Evolutionary conservation across 306 rosid species (phyloP), one percentile per base, ranked within the genome.

Genomic region (Spatholobus suberectus): DNA sequence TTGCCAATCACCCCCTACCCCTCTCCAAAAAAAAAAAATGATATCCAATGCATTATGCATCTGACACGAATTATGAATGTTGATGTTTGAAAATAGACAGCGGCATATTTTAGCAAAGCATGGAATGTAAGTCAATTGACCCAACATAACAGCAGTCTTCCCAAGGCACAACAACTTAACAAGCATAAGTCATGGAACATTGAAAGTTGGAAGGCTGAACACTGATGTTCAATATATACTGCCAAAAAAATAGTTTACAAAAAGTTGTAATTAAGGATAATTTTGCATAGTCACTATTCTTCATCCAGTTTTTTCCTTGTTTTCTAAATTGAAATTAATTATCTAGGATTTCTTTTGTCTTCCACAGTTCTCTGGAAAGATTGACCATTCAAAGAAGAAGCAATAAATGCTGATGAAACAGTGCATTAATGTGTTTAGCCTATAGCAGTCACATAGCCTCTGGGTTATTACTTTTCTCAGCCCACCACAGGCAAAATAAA

Each of bases 91-190:
- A 44, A n/a, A 17, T 47, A 70, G n/a, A 75, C 41, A 75, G 4
- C 34, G 14, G 21, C 35, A 35, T 20, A n/a, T 47, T 23, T 72
- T 12, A 66, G 62, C 59, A 70, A 81, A 44, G 26, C 67, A 65
- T 70, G 12, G 21, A 63, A 76, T 70, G 73, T n/a, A 58, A 18
- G 73, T 69, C 43, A 55, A 76, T 43, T 26, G 57, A 76, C 76
- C 59, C 37, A 58, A 43, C 69, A 14, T 57, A 62, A 65, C 82
- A 81, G 18, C 69, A 74, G 79, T 51, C 79, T 44, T 59, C 71
- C 68, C 38, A 80, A 44, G 72, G 77, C 83, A 84, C 27, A 62
- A 62, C 80, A 70, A 26, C 83, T 80, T 37, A 62, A 62, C 80
- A 70, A 26, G 14, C 68, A 70, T 18, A 57, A 34, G 10, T 20